Percentiles rank a stretch among this genome's conserved stretches.
These are phyloP conservation scores for Penicillium waksmanii DNA, from an alignment of 495 filamentous ascomycete genomes.

Conservation along the genomic window DNA sequence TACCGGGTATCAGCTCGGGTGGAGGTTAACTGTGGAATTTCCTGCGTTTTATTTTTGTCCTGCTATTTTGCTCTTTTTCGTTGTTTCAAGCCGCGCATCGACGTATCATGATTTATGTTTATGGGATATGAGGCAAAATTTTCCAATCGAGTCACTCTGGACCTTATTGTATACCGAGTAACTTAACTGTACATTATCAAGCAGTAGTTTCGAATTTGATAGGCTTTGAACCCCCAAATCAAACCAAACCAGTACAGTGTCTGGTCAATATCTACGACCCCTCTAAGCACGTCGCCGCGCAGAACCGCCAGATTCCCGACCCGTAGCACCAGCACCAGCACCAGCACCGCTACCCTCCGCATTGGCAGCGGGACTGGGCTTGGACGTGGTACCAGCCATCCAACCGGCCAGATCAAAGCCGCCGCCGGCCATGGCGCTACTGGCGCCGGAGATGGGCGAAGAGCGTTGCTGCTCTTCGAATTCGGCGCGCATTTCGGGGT, in stretches of 20 bases:
- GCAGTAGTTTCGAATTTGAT: not conserved
- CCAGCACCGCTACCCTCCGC: constrained; percentile 30
- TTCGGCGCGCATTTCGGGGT: constrained; percentile 89
- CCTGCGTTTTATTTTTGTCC: not conserved
- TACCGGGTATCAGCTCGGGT: too few relatives aligned
- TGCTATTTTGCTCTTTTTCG: not conserved
- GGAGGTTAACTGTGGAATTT: too few relatives aligned
- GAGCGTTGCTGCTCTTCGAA: constrained; percentile 88
- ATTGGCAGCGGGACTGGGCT: constrained; percentile 24
- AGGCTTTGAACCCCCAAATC: too few relatives aligned
- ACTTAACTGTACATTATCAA: not conserved
- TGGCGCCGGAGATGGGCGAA: constrained; percentile 59
- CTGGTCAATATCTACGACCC: not conserved
- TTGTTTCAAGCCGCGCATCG: not conserved
- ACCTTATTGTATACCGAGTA: not conserved
- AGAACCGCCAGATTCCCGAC: constrained; percentile 38
- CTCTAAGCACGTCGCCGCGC: constrained; percentile 40
- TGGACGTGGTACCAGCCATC: constrained; percentile 61
- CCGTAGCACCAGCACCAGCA: constrained; percentile 33
- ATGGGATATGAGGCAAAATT: not conserved
- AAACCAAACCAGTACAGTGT: too few relatives aligned
- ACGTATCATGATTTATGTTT: constrained; percentile 7
- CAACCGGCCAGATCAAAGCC: constrained; percentile 84
- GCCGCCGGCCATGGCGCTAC: constrained; percentile 43
- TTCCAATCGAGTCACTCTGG: not conserved